These are phyloP conservation scores for Inonotus obliquus DNA, from an alignment of 1,284 basidiomycete genomes.

Conservation along the genomic window DNA sequence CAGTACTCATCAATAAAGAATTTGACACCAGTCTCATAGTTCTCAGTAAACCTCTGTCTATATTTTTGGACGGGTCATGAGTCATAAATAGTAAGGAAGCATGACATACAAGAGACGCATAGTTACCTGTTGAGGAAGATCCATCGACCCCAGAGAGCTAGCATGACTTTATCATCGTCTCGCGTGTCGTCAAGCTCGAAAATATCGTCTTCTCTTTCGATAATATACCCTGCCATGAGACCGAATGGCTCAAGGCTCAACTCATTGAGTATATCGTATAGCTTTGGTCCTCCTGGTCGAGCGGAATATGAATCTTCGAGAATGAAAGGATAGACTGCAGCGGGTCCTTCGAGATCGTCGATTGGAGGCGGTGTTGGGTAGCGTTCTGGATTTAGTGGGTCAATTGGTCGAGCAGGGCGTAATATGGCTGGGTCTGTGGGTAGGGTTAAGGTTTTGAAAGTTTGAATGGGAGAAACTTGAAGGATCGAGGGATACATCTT, in stretches of 20 bases:
- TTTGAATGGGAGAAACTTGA: not conserved
- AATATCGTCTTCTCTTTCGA: slow-evolving; percentile 68
- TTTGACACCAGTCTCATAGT: slow-evolving; percentile 47
- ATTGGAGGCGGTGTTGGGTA: slow-evolving; percentile 32
- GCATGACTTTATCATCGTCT: slow-evolving; percentile 72
- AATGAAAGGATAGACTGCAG: slow-evolving; percentile 47
- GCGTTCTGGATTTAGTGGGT: slow-evolving; percentile 8
- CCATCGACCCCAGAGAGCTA: slow-evolving; percentile 72
- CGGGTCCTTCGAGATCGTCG: slow-evolving; percentile 45
- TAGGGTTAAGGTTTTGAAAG: not conserved
- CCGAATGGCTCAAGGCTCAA: slow-evolving; percentile 57
- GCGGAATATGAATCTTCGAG: slow-evolving; percentile 52
- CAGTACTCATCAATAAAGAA: slow-evolving; percentile 57
- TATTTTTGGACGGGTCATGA: not conserved
- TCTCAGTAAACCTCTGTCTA: slow-evolving; percentile 49
- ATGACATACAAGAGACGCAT: slow-evolving; percentile 25
- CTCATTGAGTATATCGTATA: slow-evolving; percentile 59
- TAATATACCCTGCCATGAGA: slow-evolving; percentile 56
- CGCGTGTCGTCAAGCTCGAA: slow-evolving; percentile 60
- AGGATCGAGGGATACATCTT: not conserved
- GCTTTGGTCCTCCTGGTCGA: slow-evolving; percentile 55
- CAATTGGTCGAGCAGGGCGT: slow-evolving; percentile 3
- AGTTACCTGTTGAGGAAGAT: slow-evolving; percentile 51
- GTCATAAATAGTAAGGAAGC: not conserved
- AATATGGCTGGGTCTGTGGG: not conserved